Base-by-base conservation (phyloP, 495 filamentous ascomycete species). In the Saxophila tyrrhenica region DNA sequence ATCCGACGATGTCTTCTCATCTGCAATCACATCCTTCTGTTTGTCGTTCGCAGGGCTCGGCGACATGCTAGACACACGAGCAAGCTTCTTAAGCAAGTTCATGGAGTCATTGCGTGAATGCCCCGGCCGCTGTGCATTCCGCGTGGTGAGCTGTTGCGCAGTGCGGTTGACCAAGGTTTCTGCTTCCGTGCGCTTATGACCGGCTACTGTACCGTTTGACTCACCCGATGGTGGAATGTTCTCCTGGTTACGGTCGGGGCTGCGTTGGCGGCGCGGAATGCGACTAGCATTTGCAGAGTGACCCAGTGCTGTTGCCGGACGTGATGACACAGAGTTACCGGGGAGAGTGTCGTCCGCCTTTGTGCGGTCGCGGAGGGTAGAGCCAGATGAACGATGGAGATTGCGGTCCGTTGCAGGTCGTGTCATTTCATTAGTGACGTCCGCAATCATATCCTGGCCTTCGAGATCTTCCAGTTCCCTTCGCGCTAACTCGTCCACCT, bases 51-150 rank as follows among this genome's bases (percentile, higher is more conserved):
- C 57, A 42, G 63, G 66, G 51, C 58, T 64, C 1, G 80, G 73
- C 52, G 75, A 82, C 32, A 69, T 70, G 59, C 76, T 85, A 20
- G 81, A 76, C 19, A 77, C 76, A 61, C 79, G 72, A 2, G 83
- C 79, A 7, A 90, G 71, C 50, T 73, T 77, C 47, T 77, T 77
- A 54, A 88, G 72, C 29, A 88, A 65, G 51, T 84, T 80, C 29
- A 77, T 76, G 0, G 85, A 85, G 59, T 86, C 84, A 48, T 78
- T 73, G 51, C 69, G 61, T 10, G 55, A 41, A 44, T 69, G 62
- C 3, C 29, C 48, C 5, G 69, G 62, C 20, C 65, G 53, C 44
- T 61, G 44, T 13, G 54, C 25, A 25, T 35, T 49, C 48, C 55
- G 41, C 29, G 32, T 52, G 2, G 54, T 64, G 24, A 64, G 59